Conservation (phyloP, 1,284 basidiomycete species). For the Polyporus tsugae region DNA sequence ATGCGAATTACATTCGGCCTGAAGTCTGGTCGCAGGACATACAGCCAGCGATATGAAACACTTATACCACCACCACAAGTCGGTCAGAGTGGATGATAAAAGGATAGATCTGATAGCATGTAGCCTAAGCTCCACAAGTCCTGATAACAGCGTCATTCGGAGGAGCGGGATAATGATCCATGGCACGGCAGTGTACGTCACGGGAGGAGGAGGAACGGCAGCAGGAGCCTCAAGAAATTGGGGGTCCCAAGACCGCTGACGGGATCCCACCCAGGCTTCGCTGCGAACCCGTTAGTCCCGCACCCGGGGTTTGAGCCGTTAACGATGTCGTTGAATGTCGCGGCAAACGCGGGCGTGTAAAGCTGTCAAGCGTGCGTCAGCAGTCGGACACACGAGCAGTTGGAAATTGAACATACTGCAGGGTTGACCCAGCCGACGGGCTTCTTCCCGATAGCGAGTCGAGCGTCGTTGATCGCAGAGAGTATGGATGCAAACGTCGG, state of each 20-base stretch:
- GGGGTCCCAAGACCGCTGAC: conserved; percentile 45
- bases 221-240: conserved; percentile 38
- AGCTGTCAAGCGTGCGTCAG: conserved; percentile 35
- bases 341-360: conserved; percentile 40
- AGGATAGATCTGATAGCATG: not conserved
- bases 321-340: conserved; percentile 54
- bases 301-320: conserved; percentile 53
- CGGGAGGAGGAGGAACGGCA: conserved; percentile 30
- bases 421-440: conserved; percentile 70
- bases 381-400: not conserved
- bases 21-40: not conserved
- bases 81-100: not conserved
- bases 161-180: not conserved
- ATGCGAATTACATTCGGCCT: not conserved
- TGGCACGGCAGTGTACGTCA: not conserved
- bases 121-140: not conserved
- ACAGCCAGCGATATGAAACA: not conserved
- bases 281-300: conserved; percentile 47
- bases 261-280: conserved; percentile 50
- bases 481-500: conserved; percentile 54
- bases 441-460: conserved; percentile 50
- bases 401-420: conserved; percentile 23
- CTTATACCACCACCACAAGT: no score
- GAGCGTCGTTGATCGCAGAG: conserved; percentile 68
- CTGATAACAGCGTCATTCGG: not conserved